These are phyloP conservation scores for Yarrowia sp. DNA, from an alignment of 805 yeast species.

Conservation along the genomic window DNA sequence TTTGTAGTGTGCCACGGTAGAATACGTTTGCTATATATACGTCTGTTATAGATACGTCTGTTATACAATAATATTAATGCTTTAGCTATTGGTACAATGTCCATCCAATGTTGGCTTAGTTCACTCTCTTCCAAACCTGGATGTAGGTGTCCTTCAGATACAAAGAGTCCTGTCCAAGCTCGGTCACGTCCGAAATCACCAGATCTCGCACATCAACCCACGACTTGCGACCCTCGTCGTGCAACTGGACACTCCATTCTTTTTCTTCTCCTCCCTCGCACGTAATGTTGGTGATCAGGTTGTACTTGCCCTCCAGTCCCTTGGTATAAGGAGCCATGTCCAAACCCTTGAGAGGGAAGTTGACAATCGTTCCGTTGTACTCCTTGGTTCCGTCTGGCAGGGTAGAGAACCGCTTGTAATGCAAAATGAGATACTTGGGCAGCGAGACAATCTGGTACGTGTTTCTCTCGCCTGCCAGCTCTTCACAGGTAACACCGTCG, in stretches of 20 bases:
- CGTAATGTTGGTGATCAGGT: constrained; percentile 51
- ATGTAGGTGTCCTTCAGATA: constrained; percentile 61
- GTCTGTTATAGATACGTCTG: no score
- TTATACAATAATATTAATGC: not conserved
- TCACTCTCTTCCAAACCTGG: constrained; percentile 58
- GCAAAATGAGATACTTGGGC: constrained; percentile 57
- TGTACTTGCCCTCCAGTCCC: constrained; percentile 41
- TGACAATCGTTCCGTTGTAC: constrained; percentile 62
- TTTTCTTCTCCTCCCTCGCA: constrained; percentile 38
- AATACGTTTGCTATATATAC: no score
- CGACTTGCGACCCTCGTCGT: constrained; percentile 42
- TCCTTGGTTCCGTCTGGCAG: constrained; percentile 37
- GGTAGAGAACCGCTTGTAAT: constrained; percentile 53
- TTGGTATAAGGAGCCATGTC: constrained; percentile 41
- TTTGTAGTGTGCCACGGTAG: not conserved
- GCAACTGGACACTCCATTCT: constrained; percentile 52
- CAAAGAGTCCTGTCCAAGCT: constrained; percentile 55
- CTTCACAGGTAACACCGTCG: constrained; percentile 38
- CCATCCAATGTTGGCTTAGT: not conserved
- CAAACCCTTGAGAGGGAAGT: constrained; percentile 48
- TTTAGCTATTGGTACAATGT: no score
- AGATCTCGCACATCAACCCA: constrained; percentile 65
- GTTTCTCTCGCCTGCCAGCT: constrained; percentile 41
- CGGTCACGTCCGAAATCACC: constrained; percentile 38
- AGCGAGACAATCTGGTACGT: constrained; percentile 43